These are phyloP conservation scores for Amylostereum areolatum DNA, from an alignment of 1,284 basidiomycete species.

Conservation along the genomic window DNA sequence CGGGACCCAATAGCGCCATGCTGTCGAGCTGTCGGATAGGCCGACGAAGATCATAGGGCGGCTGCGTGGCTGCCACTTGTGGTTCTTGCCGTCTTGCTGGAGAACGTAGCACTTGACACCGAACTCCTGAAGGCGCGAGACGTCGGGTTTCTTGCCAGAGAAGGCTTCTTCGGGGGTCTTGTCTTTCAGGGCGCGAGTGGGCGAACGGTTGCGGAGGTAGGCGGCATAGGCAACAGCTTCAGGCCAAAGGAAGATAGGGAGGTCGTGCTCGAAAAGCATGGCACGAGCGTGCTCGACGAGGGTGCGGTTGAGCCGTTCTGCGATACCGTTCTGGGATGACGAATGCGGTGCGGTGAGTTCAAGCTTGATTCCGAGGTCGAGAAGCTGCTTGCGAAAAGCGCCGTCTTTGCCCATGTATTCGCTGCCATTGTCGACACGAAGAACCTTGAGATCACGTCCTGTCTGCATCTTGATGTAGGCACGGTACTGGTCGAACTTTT, in stretches of 20 bases:
- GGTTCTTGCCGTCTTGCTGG: neutral
- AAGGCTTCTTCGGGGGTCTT: slow-evolving; percentile 22
- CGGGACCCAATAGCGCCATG: neutral
- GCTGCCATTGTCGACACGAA: neutral
- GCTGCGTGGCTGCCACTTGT: neutral
- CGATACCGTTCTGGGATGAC: slow-evolving; percentile 28
- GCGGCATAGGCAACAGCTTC: slow-evolving; percentile 26
- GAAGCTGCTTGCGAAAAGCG: neutral
- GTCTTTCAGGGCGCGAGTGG: slow-evolving; percentile 14
- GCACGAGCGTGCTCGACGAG: slow-evolving; percentile 10
- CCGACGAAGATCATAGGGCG: neutral
- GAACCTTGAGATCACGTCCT: neutral
- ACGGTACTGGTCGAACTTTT: neutral
- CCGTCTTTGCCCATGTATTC: neutral
- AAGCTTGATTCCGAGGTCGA: slow-evolving; percentile 10
- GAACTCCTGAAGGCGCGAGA: slow-evolving; percentile 10
- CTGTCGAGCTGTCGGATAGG: neutral
- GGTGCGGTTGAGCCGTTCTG: slow-evolving; percentile 28
- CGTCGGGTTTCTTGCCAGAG: slow-evolving; percentile 15
- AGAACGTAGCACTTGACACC: slow-evolving; percentile 7
- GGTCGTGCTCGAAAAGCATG: slow-evolving; percentile 12
- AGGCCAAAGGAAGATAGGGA: slow-evolving; percentile 28
- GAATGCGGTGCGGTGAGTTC: slow-evolving; percentile 29
- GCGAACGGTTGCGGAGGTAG: slow-evolving; percentile 23
- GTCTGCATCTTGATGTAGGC: neutral